Evolutionary conservation across 352 stramenopile genomes (phyloP).

Genomic region (Phytophthora hybrid): DNA sequence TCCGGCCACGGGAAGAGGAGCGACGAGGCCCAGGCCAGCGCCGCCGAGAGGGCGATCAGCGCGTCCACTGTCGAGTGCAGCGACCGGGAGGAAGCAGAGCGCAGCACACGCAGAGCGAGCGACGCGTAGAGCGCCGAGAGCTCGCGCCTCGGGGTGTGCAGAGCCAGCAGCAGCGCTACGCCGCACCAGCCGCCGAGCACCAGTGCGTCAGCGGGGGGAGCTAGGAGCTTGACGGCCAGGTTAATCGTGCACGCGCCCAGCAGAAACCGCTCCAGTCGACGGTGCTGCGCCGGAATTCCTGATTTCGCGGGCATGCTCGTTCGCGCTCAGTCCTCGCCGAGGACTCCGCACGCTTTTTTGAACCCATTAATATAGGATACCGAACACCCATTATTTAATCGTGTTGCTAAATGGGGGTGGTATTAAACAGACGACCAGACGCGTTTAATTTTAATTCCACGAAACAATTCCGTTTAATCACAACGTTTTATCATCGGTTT

Average conservation of each 20-base stretch:
- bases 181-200: conserved; percentile 11
- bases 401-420: too few relatives aligned
- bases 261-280: conserved; percentile 14
- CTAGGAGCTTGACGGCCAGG: conserved; percentile 10
- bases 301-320: too few relatives aligned
- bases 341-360: too few relatives aligned
- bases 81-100: not conserved
- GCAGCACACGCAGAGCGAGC: conserved; percentile 8
- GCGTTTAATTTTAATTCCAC: too few relatives aligned
- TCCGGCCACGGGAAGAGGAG: conserved; percentile 65
- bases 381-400: too few relatives aligned
- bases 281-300: too few relatives aligned
- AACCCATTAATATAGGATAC: too few relatives aligned
- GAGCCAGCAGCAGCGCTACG: conserved; percentile 32
- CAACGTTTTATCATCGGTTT: too few relatives aligned
- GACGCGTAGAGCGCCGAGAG: conserved; percentile 43
- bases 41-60: conserved; percentile 16
- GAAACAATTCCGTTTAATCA: too few relatives aligned
- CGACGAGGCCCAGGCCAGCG: conserved; percentile 41
- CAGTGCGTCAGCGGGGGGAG: not conserved
- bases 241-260: conserved; percentile 20
- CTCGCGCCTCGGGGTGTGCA: conserved; percentile 47
- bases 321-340: too few relatives aligned
- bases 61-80: not conserved
- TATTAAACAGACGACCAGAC: too few relatives aligned